Base-by-base conservation (phyloP, 1,284 basidiomycete species). In the Fomitopsis pinicola region DNA sequence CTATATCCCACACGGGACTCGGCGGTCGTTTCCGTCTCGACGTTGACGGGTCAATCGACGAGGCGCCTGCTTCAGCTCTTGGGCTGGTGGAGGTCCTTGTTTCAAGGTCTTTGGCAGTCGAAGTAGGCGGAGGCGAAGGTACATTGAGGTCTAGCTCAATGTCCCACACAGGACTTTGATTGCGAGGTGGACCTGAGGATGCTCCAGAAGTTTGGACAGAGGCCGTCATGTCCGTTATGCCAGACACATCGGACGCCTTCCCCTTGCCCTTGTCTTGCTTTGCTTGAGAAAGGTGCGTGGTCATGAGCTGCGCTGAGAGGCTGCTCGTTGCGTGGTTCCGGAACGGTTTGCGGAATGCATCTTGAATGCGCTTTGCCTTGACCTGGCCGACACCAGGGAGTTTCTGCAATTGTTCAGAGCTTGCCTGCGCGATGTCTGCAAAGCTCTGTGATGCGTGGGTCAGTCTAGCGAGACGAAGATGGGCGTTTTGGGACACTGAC, bases 381-480 rank as follows among this genome's bases (percentile, higher is more conserved):
- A 95, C 88, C 65, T 94, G 92, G 2, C 97, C 97, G 60, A 99
- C 91, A 0, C 97, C 97, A 4, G 97, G 96, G 48, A 97, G 87
- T 58, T 86, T 86, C 57, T 87, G 83, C 1, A 99, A 77, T 63
- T 90, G 85, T 56, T 93, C 91, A 1, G 89, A 76, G 1, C 87
- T 84, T 1, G 92, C 88, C 57, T 78, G 82, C 5, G 90, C 84
- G 50, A 96, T 91, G 61, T 88, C 86, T 4, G 89, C 85, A 66
- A 98, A 92, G 65, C 92, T 94, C 95, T 96, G 68, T 5, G 33
- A 22, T 0, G 30, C 19, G 12, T 6, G n/a, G 28, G 57, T 42
- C 42, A 19, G 59, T 63, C 5, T 45, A 40, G 28, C 22, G 30
- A 22, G 30, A 12, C n/a, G 59, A 40, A 58, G 8, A 45, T 38